Base-by-base conservation (phyloP, 805 yeast species). In the Cephaloascus fragrans region DNA sequence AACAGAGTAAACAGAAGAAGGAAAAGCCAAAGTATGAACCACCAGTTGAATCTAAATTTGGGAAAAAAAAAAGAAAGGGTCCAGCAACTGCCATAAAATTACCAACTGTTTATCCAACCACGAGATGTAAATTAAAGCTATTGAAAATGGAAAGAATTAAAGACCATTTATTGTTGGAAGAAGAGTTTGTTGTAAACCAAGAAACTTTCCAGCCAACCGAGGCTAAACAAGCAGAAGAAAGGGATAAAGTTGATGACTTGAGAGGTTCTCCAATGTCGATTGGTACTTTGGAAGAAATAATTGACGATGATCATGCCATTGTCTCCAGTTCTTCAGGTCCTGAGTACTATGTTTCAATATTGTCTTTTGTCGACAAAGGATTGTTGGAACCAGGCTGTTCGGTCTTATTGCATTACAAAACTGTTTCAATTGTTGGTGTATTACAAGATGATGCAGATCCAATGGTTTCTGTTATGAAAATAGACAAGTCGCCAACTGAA, bases 271-370 rank as follows among this genome's bases (percentile, higher is more conserved):
- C 98, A 41, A 82, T 93, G 84, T 82, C 95, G 32, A 83, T 93
- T 44, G 98, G 98, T 37, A 88, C 96, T 3, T 71, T 93, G 52
- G 98, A 93, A 58, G 98, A 93, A 66, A 86, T 93, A 44, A 86
- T 93, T 49, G 98, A 93, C 56, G 98, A 93, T 61, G 98, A 93
- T 57, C 98, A 93, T 62, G 98, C 98, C 16, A 93, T 93, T 67
- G 97, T 93, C 35, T 87, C 96, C 36, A 80, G 94, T 39, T 80
- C 94, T 4, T 87, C 96, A 10, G 97, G 97, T 18, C 95, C 97
- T 4, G 98, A 93, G 63, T 93, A 89, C 62, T 93, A 93, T 57
- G 98, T 93, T 28, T 83, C 96, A 4, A 93, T 93, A 49, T 69
- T 94, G 63, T 86, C 96, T 9, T 93, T 93, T 69, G 98, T 93